These are phyloP conservation scores for Parascedosporium putredinis DNA, from an alignment of 2,329 filamentous ascomycete species.

Conservation along the genomic window DNA sequence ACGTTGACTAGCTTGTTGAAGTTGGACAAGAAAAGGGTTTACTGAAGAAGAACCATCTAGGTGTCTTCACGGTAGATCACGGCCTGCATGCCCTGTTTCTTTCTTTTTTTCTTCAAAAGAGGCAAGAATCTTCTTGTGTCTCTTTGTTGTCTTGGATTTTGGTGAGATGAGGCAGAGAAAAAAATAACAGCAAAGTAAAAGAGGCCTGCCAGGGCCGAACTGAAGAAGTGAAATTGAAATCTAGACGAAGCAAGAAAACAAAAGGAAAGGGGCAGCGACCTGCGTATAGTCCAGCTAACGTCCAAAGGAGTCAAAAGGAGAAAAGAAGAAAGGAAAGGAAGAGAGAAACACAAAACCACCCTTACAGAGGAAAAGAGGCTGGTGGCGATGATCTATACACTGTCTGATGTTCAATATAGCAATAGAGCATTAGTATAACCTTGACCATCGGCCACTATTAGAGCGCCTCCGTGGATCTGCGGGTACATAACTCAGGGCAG, in stretches of 20 bases:
- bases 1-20: background rate
- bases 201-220: background rate
- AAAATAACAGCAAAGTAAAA: background rate
- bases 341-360: background rate
- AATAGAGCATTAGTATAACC: no score
- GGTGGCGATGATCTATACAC: background rate
- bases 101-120: no score
- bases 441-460: no score
- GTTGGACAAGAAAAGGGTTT: background rate
- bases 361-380: background rate
- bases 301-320: background rate
- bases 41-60: background rate
- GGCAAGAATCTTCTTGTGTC: no score
- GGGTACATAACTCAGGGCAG: no score
- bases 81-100: background rate
- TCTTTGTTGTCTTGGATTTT: no score
- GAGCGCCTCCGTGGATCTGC: no score
- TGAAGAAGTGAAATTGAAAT: background rate
- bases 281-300: constrained; percentile 3
- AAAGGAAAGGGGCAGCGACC: background rate
- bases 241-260: constrained; percentile 9
- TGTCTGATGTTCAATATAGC: no score
- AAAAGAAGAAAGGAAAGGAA: background rate
- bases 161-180: background rate
- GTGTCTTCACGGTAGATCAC: background rate